A percentile compares a stretch with the other conserved stretches of the same genome.
Conservation (phyloP, 352 stramenopile genomes). For the Phytopythium litorale region DNA sequence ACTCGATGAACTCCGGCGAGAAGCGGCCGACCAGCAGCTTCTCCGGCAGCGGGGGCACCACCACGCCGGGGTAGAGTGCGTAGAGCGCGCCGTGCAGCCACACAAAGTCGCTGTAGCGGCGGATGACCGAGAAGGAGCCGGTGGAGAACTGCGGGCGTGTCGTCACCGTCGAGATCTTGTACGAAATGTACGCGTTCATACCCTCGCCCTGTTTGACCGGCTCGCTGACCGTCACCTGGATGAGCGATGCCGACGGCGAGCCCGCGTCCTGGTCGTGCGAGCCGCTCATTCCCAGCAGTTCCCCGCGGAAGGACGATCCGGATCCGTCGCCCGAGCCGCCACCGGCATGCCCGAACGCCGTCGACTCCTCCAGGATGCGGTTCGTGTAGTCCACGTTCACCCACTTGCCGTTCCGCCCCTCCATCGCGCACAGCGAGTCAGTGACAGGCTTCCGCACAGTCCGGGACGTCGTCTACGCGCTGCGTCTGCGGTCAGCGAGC, state of each 20-base stretch:
- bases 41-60: constrained; percentile 94
- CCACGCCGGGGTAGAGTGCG: constrained; percentile 82
- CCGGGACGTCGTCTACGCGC: not conserved
- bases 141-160: constrained; percentile 81
- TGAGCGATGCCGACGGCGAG: constrained; percentile 19
- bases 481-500: not conserved
- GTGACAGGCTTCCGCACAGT: not conserved
- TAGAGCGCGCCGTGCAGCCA: constrained; percentile 93
- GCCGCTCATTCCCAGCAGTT: constrained; percentile 12
- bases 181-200: constrained; percentile 98
- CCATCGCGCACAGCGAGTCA: constrained; percentile 19
- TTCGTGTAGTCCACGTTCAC: constrained; percentile 87
- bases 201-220: constrained; percentile 95
- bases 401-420: constrained; percentile 77
- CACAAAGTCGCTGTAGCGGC: constrained; percentile 95
- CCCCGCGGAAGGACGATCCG: constrained; percentile 9
- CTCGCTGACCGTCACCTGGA: constrained; percentile 91
- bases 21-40: constrained; percentile 95
- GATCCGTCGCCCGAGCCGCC: constrained; percentile 6
- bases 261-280: not conserved
- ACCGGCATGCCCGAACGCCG: constrained; percentile 11
- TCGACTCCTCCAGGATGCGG: constrained; percentile 48
- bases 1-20: constrained; percentile 91
- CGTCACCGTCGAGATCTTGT: constrained; percentile 90
- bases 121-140: constrained; percentile 88